Evolutionary conservation across 1,139 yeast species (phyloP).

Genomic region (Lodderomyces orthopsilosis): DNA sequence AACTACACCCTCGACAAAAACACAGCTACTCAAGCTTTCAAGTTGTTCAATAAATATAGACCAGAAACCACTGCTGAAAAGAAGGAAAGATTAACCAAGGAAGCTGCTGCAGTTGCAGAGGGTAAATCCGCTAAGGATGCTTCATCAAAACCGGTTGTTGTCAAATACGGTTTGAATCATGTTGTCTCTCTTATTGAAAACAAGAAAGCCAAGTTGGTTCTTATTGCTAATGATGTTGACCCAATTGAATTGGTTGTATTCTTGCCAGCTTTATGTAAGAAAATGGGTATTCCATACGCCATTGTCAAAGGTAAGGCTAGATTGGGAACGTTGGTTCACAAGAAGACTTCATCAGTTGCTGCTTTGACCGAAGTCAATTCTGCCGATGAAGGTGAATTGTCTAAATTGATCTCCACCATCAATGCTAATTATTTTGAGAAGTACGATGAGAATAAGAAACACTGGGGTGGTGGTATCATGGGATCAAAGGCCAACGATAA

Average conservation of each 20-base stretch:
- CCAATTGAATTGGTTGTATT: constrained; percentile 96
- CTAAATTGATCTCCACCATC: constrained; percentile 88
- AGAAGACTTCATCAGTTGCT: constrained; percentile 95
- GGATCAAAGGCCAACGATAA: constrained; percentile 90
- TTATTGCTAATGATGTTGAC: constrained; percentile 98
- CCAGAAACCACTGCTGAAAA: constrained; percentile 96
- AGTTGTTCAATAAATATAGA: constrained; percentile 96
- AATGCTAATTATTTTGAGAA: constrained; percentile 89
- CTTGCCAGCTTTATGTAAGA: constrained; percentile 97
- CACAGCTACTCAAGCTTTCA: constrained; percentile 95
- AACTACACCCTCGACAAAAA: constrained; percentile 94
- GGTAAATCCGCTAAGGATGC: constrained; percentile 96
- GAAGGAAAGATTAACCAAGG: constrained; percentile 98
- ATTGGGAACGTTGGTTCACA: constrained; percentile 95
- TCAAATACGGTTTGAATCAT: constrained; percentile 98
- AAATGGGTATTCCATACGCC: constrained; percentile 99
- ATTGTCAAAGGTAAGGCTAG: constrained; percentile 98
- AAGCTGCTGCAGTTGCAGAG: constrained; percentile 97
- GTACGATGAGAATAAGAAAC: constrained; percentile 93
- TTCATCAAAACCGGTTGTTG: constrained; percentile 92
- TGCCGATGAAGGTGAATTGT: constrained; percentile 92
- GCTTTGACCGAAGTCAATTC: constrained; percentile 93
- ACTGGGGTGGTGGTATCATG: constrained; percentile 99
- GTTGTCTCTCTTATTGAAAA: constrained; percentile 94
- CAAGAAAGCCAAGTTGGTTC: constrained; percentile 96